Evolutionary conservation across 352 stramenopile genomes (phyloP).

Genomic region (Globisporangium spinosum): DNA sequence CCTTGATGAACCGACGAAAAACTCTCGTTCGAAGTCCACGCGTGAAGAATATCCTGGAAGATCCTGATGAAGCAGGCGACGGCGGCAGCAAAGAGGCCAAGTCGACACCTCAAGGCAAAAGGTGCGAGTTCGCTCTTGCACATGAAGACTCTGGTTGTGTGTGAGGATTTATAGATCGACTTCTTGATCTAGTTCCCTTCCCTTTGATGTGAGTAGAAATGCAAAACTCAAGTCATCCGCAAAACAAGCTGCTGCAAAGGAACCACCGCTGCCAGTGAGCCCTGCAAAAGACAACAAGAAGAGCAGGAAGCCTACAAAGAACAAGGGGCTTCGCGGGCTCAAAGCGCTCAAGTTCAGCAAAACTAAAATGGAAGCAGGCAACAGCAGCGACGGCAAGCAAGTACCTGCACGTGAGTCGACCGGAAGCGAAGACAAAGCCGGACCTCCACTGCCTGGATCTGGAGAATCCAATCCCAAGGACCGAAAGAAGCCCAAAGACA

Average conservation of each 20-base stretch:
- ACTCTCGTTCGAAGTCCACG: conserved; percentile 14
- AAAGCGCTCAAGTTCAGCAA: conserved; percentile 1
- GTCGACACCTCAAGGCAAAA: neutral
- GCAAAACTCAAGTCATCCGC: neutral
- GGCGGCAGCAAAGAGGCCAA: neutral
- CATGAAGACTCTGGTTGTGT: neutral
- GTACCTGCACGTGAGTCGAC: neutral
- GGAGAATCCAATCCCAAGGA: neutral
- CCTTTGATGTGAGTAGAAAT: neutral
- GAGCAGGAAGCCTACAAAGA: conserved; percentile 1
- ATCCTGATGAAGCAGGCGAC: neutral
- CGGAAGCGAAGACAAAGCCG: neutral
- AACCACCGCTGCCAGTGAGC: neutral
- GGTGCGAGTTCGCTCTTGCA: neutral
- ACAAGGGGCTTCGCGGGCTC: neutral
- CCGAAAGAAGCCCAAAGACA: neutral
- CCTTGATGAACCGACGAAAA: neutral
- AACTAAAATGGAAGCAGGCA: neutral
- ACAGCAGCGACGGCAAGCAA: neutral
- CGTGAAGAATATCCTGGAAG: conserved; percentile 4
- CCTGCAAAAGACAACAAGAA: conserved; percentile 1
- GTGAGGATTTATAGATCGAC: neutral
- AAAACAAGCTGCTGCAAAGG: neutral
- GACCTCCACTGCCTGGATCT: neutral
- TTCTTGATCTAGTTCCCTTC: neutral